phyloP scores from a whole-genome alignment of 208 protist genomes.

The Histomonas meleagridis region DNA sequence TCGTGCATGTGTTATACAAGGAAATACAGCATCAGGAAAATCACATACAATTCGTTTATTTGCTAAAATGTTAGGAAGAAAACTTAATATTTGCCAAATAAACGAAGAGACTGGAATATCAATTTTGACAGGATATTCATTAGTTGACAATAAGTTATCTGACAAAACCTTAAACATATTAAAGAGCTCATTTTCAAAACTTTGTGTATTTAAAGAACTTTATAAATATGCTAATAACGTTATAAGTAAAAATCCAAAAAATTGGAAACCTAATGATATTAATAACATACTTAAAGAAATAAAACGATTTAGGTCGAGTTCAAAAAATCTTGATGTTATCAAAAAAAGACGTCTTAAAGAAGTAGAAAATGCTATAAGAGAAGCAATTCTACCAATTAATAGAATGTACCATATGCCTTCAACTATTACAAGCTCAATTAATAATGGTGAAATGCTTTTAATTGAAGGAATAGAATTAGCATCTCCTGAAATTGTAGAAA shows the following conservation, averaged over 20 bases:
- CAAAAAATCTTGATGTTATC: no score
- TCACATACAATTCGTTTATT: not conserved
- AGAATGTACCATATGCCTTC: not conserved
- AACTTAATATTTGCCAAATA: not conserved
- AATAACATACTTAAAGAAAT: not conserved
- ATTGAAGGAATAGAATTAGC: slow-evolving; percentile 3
- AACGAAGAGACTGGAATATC: not conserved
- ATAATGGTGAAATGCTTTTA: not conserved
- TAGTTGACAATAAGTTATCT: not conserved
- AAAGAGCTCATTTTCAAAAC: not conserved
- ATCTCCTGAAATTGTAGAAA: not conserved
- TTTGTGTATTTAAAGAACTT: not conserved
- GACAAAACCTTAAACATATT: not conserved
- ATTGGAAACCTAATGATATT: not conserved
- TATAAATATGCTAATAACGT: not conserved
- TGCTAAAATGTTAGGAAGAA: not conserved
- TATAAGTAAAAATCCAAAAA: not conserved
- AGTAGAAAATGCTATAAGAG: not conserved
- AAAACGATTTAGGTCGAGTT: no score
- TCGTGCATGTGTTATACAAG: not conserved
- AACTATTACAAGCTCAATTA: not conserved
- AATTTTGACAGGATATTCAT: not conserved
- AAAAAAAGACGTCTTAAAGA: no score
- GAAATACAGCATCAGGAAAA: slow-evolving; percentile 23
- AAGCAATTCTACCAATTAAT: not conserved